Percentiles rank a stretch among this genome's conserved stretches.
phyloP scores from a whole-genome alignment of 768 basidiomycete species.

The Candolleomyces eurysporus region DNA sequence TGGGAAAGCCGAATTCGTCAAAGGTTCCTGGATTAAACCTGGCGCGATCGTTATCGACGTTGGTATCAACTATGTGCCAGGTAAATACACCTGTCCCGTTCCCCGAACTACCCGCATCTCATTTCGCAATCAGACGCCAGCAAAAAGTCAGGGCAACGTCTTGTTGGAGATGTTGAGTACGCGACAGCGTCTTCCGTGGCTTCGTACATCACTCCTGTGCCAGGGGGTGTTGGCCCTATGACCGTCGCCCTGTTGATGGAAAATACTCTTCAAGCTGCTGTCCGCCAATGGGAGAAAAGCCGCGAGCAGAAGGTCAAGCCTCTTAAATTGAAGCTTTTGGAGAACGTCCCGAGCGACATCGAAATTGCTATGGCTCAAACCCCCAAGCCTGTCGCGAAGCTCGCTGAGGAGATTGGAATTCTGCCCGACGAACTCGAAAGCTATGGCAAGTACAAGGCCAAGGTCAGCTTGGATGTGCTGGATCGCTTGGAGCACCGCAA shows the following conservation, averaged over 20 bases:
- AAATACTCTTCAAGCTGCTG: slow-evolving; percentile 85
- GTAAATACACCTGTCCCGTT: slow-evolving; percentile 35
- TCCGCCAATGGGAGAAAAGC: slow-evolving; percentile 72
- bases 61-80: slow-evolving; percentile 94
- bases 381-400: slow-evolving; percentile 82
- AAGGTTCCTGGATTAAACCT: slow-evolving; percentile 93
- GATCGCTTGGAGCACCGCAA: slow-evolving; percentile 81
- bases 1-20: slow-evolving; percentile 85
- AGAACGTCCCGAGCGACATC: slow-evolving; percentile 94
- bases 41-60: slow-evolving; percentile 97
- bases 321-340: slow-evolving; percentile 72
- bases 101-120: background rate
- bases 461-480: slow-evolving; percentile 88
- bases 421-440: slow-evolving; percentile 84
- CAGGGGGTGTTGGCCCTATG: slow-evolving; percentile 99
- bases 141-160: slow-evolving; percentile 93
- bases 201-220: slow-evolving; percentile 93
- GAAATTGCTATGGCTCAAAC: slow-evolving; percentile 94
- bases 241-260: slow-evolving; percentile 98
- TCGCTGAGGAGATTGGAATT: slow-evolving; percentile 88
- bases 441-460: slow-evolving; percentile 96
- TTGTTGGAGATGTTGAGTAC: slow-evolving; percentile 96
- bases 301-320: slow-evolving; percentile 71
- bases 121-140: slow-evolving; percentile 55
- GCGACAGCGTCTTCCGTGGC: slow-evolving; percentile 73